These are phyloP conservation scores for Colletotrichum tropicicola DNA, from an alignment of 2,329 filamentous ascomycete genomes.

Conservation along the genomic window DNA sequence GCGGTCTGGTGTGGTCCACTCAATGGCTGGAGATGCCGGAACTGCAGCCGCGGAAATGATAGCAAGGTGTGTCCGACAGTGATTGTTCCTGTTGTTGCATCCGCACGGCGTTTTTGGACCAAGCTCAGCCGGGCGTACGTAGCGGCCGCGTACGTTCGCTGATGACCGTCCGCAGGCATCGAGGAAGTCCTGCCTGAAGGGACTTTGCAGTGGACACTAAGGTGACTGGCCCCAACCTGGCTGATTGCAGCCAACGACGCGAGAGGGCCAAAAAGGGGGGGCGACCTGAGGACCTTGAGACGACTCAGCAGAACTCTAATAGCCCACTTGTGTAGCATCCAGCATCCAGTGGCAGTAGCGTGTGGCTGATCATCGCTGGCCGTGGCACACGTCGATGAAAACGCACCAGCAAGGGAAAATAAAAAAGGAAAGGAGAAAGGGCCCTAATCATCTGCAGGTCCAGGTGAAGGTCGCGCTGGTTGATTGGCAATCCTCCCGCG, in stretches of 20 bases:
- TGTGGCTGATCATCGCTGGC: slow-evolving; percentile 20
- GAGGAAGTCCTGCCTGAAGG: neutral
- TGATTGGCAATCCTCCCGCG: slow-evolving; percentile 9
- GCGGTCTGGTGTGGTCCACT: neutral
- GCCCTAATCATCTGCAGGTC: slow-evolving; percentile 18
- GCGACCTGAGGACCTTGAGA: neutral
- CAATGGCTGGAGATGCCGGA: neutral
- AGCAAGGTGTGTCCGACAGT: neutral
- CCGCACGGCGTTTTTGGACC: neutral
- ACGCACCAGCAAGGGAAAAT: slow-evolving; percentile 17
- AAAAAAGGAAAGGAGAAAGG: slow-evolving; percentile 23
- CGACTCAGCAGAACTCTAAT: slow-evolving; percentile 19
- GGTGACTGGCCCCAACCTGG: neutral
- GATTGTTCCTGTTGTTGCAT: neutral
- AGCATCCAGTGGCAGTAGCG: slow-evolving; percentile 21
- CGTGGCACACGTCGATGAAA: slow-evolving; percentile 20
- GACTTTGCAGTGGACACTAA: neutral
- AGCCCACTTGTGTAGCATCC: slow-evolving; percentile 8
- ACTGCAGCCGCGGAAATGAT: neutral
- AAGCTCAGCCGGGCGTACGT: neutral
- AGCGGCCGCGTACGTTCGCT: neutral
- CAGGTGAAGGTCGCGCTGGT: slow-evolving; percentile 1
- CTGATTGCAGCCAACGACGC: neutral
- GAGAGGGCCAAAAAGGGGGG: too few relatives aligned
- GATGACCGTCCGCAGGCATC: neutral